Base-by-base conservation (phyloP, 202 grass and related monocot genomes). In the Hordeum pubiflorum region DNA sequence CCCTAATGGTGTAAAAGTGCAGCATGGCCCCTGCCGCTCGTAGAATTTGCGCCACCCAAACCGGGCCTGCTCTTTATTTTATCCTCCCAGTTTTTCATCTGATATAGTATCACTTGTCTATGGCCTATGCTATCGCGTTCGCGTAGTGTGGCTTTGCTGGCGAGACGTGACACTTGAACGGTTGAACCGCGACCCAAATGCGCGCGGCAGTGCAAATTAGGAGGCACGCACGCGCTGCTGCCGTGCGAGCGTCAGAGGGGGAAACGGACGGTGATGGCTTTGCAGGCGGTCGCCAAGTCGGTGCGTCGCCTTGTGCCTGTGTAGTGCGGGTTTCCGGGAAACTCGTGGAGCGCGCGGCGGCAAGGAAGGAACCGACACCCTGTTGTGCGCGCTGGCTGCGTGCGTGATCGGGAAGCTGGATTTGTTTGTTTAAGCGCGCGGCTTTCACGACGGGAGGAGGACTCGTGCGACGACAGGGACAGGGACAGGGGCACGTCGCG, bases 371-470 rank as follows among this genome's bases (percentile, higher is more conserved):
- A 62, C 26, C 33, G 71, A 46, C 72, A 85, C 27, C 22, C 6
- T 52, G 7, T 18, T 14, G 1, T 29, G 27, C 46, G 44, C 43
- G 43, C 12, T 46, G 43, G 43, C 43, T 46, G 44, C 14, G 46
- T 0, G 24, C 33, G 70, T 72, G 77, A 89, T 77, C 77, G 70
- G 38, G 20, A 41, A 24, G 43, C 27, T 50, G 34, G 3, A n/a
- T 81, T 77, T 29, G 23, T 71, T 62, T 9, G 64, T 68, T 68
- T 68, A 68, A 68, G 64, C n/a, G 18, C 31, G 44, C 68, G 14
- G 4, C n/a, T 11, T 26, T 62, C 6, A 31, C 76, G 38, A 55
- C n/a, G 50, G 52, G 29, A 37, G 12, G 43, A 46, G 5, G 14
- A 17, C 62, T 78, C 79, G 34, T 43, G 58, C 26, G 31, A 32